These are phyloP conservation scores for Penicillium sp. DNA, from an alignment of 2,329 filamentous ascomycete species.

Conservation along the genomic window DNA sequence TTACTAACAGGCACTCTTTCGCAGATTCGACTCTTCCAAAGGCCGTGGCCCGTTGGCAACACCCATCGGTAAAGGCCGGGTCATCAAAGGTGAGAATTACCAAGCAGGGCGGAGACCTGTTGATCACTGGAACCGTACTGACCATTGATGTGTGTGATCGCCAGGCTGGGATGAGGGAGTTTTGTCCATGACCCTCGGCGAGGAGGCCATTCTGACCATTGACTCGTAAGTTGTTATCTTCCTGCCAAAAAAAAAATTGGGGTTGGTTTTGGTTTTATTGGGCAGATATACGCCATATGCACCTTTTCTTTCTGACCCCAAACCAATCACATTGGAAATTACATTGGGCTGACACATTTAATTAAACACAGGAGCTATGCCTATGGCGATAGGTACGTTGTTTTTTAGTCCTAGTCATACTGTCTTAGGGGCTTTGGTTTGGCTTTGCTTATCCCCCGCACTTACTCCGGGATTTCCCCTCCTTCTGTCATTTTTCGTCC, in stretches of 20 bases:
- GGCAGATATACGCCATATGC: neutral
- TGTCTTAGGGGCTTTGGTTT: no score
- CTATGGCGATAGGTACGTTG: slow-evolving; percentile 39
- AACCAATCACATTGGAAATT: neutral
- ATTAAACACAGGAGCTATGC: slow-evolving; percentile 22
- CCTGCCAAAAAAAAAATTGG: slow-evolving; percentile 3
- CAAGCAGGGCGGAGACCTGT: slow-evolving; percentile 2
- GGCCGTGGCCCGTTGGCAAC: slow-evolving; percentile 69
- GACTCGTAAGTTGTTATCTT: slow-evolving; percentile 55
- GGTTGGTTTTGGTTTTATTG: neutral
- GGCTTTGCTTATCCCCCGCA: neutral
- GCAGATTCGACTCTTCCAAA: slow-evolving; percentile 83
- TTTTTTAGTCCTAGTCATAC: neutral
- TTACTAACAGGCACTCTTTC: neutral
- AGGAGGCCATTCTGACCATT: slow-evolving; percentile 83
- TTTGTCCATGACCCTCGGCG: slow-evolving; percentile 78
- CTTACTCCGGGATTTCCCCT: slow-evolving; percentile 1
- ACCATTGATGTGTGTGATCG: slow-evolving; percentile 11
- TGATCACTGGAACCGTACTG: neutral
- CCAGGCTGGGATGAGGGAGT: slow-evolving; percentile 85
- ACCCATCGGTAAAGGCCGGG: slow-evolving; percentile 73
- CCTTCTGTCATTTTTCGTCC: neutral
- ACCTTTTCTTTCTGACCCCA: neutral
- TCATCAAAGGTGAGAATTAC: slow-evolving; percentile 70
- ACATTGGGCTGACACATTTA: slow-evolving; percentile 13